Evolutionary conservation across 129 eudicot species (phyloP), one percentile per base, ranked within the genome.

Genomic region (Apium graveolens): DNA sequence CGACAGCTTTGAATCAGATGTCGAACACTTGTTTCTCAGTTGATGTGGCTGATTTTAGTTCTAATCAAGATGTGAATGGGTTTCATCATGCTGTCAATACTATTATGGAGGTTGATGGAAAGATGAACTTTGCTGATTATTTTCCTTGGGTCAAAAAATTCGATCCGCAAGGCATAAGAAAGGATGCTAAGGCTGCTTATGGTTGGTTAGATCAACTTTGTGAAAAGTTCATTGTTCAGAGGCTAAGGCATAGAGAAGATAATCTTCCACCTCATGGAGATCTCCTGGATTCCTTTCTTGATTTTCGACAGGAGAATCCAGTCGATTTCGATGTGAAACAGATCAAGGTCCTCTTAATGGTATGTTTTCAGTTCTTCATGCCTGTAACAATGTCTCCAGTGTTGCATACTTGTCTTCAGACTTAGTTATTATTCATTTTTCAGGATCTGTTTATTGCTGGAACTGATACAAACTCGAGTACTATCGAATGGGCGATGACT

Each of bases 271-370:
- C 41, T 20, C 37, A 75, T 26, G 84, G 80, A 45, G 84, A 81
- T 66, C 42, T 75, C 48, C 26, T 81, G 76, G 84, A 81, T 68
- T 81, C 84, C 2, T 37, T 81, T 73, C 57, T 81, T 73, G 84
- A 81, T 31, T 81, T 43, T 37, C 41, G 76, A 7, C 34, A 76
- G 39, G 77, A 80, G 16, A 63, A 76, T 43, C 76, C 41, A 11
- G 32, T 7, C 4, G 66, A 27, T 0, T 81, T 81, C 27, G 41
- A 49, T 26, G 70, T 34, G 17, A 76, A 16, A 35, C 84, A 81
- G 20, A 69, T 81, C 76, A 69, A 69, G 35, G 27, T 63, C 70
- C 78, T 81, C 5, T 38, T 81, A 3, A 60, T 60, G 68, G 68
- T 60, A 60, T 26, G 34, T n/a, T 57, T 60, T 11, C 68, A 60